These are phyloP conservation scores for Boletus subcaerulescens DNA, from an alignment of 768 basidiomycete genomes.

Conservation along the genomic window DNA sequence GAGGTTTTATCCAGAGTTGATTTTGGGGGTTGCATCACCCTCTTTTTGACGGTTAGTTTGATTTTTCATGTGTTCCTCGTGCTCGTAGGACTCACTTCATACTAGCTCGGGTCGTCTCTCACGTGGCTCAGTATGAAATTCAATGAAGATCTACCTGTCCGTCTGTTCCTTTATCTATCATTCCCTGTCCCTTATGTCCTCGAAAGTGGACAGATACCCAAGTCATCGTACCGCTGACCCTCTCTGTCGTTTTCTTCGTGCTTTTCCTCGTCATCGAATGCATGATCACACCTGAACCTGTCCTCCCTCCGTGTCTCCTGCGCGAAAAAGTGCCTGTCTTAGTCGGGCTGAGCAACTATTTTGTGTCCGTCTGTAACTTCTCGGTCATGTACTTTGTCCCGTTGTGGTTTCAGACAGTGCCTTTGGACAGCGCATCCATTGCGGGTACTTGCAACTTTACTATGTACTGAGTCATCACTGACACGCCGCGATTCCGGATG, in stretches of 20 bases:
- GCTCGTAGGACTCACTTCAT: background rate
- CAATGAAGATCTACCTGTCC: conserved; percentile 61
- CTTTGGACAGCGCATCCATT: conserved; percentile 61
- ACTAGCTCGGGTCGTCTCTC: conserved; percentile 56
- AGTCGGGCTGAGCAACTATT: conserved; percentile 66
- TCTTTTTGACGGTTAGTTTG: conserved; percentile 45
- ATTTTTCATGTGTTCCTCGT: background rate
- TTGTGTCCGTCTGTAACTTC: conserved; percentile 74
- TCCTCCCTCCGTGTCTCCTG: conserved; percentile 66
- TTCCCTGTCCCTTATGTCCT: background rate
- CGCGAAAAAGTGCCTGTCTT: conserved; percentile 65
- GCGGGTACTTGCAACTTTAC: conserved; percentile 41
- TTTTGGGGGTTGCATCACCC: conserved; percentile 63
- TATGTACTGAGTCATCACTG: background rate
- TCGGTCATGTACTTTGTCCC: conserved; percentile 75
- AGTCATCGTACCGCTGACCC: conserved; percentile 49
- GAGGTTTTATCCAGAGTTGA: conserved; percentile 79
- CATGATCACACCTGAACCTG: conserved; percentile 60
- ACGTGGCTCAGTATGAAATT: conserved; percentile 69
- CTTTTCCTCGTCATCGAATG: conserved; percentile 62
- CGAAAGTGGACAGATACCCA: conserved; percentile 51
- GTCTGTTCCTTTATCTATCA: background rate
- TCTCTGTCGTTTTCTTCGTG: conserved; percentile 43
- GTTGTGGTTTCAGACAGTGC: conserved; percentile 80
- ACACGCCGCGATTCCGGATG: background rate